Evolutionary conservation across 768 basidiomycete species (phyloP), one percentile per base, ranked within the genome.

Genomic region (Tubosaeta sp.): DNA sequence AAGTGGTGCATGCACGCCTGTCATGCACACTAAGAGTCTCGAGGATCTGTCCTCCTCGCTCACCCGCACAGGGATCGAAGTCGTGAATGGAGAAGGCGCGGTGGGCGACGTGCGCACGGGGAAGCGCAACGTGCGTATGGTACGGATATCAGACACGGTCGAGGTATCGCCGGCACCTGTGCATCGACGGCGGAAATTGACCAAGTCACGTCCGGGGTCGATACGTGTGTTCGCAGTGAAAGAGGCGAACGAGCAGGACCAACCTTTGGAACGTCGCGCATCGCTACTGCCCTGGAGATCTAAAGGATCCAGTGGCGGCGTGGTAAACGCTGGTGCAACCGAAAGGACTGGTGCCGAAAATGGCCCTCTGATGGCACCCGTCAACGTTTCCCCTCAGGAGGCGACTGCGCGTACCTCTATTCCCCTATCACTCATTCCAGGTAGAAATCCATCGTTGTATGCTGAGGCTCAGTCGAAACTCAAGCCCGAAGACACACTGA

Each of bases 201-300:
- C 61, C 41, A 64, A 66, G 39, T 50, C 31, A 0, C 61, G 59
- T 9, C 63, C 43, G 1, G 45, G n/a, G 4, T 27, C 42, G 10
- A 29, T 29, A 27, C 42, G 27, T 43, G 27, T 5, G 8, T 43
- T 25, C 7, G 25, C 27, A 4, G 11, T 11, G 10, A 42, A 42
- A 10, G 40, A 27, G 27, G 10, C 16, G 14, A 12, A 27, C 10
- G 24, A 11, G 16, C 42, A 43, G 25, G 21, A 29, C 10, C 59
- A 43, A 38, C 14, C 30, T 3, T 46, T 44, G 9, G 56, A 58
- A n/a, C 63, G 61, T 24, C 56, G 56, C 0, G 2, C 9, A 22
- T 66, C 61, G 31, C 14, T 64, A 14, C 51, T 64, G 0, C 64
- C 54, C 16, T 66, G 63, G 63, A 60, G 34, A 14, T 56, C 61